Base-by-base conservation (phyloP, 1,284 basidiomycete species). In the Leccinum pachyderme region DNA sequence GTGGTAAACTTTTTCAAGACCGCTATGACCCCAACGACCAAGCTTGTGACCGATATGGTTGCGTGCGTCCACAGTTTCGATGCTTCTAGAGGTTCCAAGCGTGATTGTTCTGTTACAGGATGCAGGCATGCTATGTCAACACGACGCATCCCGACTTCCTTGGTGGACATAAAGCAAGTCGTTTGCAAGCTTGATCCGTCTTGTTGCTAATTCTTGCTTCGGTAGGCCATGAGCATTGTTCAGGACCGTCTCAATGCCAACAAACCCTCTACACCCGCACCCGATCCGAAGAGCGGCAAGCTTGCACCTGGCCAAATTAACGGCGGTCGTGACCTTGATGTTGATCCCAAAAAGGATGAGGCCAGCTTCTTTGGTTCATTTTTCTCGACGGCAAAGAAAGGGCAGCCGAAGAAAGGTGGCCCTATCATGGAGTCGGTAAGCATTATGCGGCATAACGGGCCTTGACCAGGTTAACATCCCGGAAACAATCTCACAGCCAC, bases 61-160 rank as follows among this genome's bases (percentile, higher is more conserved):
- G 74, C 90, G 83, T 92, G 70, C 67, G 84, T 73, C 18, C 18
- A 48, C 32, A 50, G 47, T 5, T 47, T 44, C 45, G 39, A 28
- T 39, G 44, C 33, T 45, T 24, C 13, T 15, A 24, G 22, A 45
- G 18, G 43, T 15, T 41, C 41, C 25, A 24, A 39, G 11, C 9
- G n/a, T 24, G 29, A 35, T 41, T 47, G 22, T 7, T 43, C 44
- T 67, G 44, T 51, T 48, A 29, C 55, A 93, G 89, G 45, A 96
- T 96, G 93, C 95, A 98, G 77, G 91, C 95, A 39, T 95, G 93
- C 72, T 98, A 98, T 72, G 88, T 99, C 67, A 98, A 98, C 78
- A 98, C 95, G n/a, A 98, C 95, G 2, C 96, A 98, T 72, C 96
- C 96, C 2, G 96, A 99, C 76, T 98, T 98, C 77, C 82, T 99